Evolutionary conservation across 2,329 filamentous ascomycete species (phyloP).

Genomic region (Aspergillus sp.): DNA sequence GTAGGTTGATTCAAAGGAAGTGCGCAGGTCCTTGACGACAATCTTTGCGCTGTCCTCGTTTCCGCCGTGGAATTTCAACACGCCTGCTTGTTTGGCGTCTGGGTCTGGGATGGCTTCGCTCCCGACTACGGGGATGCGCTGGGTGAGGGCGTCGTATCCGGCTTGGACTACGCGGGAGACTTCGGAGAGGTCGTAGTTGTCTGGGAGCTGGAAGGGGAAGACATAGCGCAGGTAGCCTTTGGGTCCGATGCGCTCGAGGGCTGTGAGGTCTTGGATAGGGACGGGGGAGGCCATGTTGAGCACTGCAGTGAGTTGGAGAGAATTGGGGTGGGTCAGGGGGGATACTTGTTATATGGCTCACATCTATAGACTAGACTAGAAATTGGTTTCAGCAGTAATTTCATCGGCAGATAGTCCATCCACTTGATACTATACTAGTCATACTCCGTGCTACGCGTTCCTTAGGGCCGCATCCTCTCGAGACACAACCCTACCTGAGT

Average conservation of each 20-base stretch:
- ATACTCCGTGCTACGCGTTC: no score
- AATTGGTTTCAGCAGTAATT: no score
- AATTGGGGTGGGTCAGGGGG: no score
- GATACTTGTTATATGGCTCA: no score
- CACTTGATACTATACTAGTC: no score
- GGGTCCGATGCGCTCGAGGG: slow-evolving; percentile 35
- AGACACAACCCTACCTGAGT: no score
- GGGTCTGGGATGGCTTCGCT: slow-evolving; percentile 35
- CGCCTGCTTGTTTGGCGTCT: slow-evolving; percentile 31
- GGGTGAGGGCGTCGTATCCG: slow-evolving; percentile 31
- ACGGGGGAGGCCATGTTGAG: no score
- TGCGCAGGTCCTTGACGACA: neutral
- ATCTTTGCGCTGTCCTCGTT: neutral
- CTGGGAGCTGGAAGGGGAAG: slow-evolving; percentile 35
- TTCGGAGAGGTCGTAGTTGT: slow-evolving; percentile 30
- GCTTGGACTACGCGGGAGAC: slow-evolving; percentile 25
- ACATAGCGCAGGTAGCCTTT: slow-evolving; percentile 37
- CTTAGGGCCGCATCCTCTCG: no score
- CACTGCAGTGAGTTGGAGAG: no score
- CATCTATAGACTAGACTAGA: no score
- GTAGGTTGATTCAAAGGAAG: neutral
- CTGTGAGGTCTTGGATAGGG: slow-evolving; percentile 17
- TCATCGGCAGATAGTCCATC: no score
- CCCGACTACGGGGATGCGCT: slow-evolving; percentile 28
- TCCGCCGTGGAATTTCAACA: slow-evolving; percentile 27